Percentiles rank a stretch among this genome's conserved stretches.
Conservation (phyloP, 1,284 basidiomycete species). For the Pyrrhoderma noxium region DNA sequence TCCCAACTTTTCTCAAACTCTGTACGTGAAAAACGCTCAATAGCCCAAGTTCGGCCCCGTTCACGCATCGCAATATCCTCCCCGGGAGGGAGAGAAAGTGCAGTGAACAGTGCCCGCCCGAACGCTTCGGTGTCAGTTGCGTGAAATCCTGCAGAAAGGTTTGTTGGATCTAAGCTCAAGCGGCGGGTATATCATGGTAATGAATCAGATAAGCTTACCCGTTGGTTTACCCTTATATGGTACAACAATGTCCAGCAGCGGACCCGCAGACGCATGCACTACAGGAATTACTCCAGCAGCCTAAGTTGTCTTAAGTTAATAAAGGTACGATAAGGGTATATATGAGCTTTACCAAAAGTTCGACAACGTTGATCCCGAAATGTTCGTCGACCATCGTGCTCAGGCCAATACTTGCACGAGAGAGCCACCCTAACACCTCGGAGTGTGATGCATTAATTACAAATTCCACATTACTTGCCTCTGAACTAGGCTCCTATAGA, state of each 20-base stretch:
- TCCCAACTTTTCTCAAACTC: conserved; percentile 76
- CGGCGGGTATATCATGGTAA: not conserved
- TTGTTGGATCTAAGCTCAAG: not conserved
- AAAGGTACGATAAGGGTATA: conserved; percentile 2
- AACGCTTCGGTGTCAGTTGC: conserved; percentile 66
- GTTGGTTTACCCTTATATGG: conserved; percentile 66
- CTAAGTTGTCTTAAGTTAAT: conserved; percentile 34
- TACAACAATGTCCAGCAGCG: conserved; percentile 85
- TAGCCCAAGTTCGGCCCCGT: conserved; percentile 64
- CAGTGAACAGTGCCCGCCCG: conserved; percentile 60
- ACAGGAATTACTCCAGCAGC: conserved; percentile 92
- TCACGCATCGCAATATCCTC: conserved; percentile 57
- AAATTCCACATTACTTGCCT: conserved; percentile 67
- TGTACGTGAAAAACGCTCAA: conserved; percentile 66
- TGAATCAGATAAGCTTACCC: conserved; percentile 36
- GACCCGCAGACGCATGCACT: conserved; percentile 90
- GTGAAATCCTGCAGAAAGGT: conserved; percentile 61
- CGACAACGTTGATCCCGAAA: conserved; percentile 97
- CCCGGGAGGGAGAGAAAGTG: conserved; percentile 49
- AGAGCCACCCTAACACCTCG: conserved; percentile 63
- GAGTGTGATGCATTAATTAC: conserved; percentile 79
- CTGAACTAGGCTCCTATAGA: not conserved
- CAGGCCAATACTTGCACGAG: conserved; percentile 74
- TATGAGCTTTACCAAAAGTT: conserved; percentile 75
- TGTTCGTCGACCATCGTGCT: conserved; percentile 99